Conservation (phyloP, 441 rosid species). For the Brassica hybrid region DNA sequence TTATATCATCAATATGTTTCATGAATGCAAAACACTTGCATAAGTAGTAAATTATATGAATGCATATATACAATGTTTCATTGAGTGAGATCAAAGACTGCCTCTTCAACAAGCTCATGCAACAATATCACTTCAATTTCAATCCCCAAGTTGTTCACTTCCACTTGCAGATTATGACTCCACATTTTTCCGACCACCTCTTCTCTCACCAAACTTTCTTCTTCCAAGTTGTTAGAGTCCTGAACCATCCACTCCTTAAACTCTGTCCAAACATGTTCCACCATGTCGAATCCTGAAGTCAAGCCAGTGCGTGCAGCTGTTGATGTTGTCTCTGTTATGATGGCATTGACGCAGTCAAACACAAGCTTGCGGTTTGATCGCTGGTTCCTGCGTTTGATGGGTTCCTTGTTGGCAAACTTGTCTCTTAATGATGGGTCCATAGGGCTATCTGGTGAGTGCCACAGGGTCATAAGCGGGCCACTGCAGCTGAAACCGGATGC, state of each 20-base stretch:
- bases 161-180: constrained; percentile 54
- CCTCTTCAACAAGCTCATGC: constrained; percentile 78
- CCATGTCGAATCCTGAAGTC: constrained; percentile 40
- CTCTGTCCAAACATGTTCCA: constrained; percentile 68
- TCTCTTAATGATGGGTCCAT: constrained; percentile 71
- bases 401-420: constrained; percentile 56
- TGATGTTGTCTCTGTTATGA: constrained; percentile 51
- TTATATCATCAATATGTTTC: constrained; percentile 5
- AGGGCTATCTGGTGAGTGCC: constrained; percentile 85
- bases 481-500: constrained; percentile 55
- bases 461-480: constrained; percentile 47
- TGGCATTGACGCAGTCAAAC: constrained; percentile 74
- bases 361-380: constrained; percentile 70
- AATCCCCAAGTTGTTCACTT: constrained; percentile 55
- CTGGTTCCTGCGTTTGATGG: constrained; percentile 58
- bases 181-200: constrained; percentile 78
- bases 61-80: constrained; percentile 39
- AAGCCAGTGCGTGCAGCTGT: constrained; percentile 13
- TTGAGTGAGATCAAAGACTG: constrained; percentile 58
- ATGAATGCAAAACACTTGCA: constrained; percentile 21
- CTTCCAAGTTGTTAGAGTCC: constrained; percentile 59
- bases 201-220: constrained; percentile 58
- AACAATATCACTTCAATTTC: constrained; percentile 70
- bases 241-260: constrained; percentile 66
- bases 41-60: neutral